Evolutionary conservation across 139 green algal species (phyloP).

Genomic region (Auxenochlorella protothecoides): DNA sequence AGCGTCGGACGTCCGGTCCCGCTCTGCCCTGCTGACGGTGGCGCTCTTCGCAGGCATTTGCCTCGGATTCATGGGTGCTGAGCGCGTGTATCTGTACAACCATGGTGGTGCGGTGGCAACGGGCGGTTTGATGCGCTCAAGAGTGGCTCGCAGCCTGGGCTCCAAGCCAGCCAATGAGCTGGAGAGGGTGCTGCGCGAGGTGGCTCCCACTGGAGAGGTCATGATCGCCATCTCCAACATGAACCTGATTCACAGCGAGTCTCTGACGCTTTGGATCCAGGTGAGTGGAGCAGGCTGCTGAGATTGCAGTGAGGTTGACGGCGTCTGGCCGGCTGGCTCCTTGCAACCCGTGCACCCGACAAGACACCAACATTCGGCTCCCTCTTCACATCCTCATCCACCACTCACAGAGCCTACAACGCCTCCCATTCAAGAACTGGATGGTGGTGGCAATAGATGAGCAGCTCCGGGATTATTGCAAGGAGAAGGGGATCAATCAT

Average conservation of each 20-base stretch:
- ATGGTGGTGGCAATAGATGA: constrained; percentile 86
- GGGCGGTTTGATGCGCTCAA: background rate
- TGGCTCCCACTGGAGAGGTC: constrained; percentile 73
- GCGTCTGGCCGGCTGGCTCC: too few species aligned
- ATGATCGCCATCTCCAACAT: constrained; percentile 85
- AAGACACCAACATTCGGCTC: too few species aligned
- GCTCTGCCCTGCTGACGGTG: constrained; percentile 24
- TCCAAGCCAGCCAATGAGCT: constrained; percentile 31
- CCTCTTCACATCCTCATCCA: too few species aligned
- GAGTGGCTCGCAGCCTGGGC: background rate
- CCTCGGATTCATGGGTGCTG: constrained; percentile 45
- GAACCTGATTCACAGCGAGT: constrained; percentile 49
- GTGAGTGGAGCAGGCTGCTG: constrained; percentile 7
- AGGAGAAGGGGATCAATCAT: constrained; percentile 20
- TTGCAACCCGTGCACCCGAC: too few species aligned
- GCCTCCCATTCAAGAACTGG: constrained; percentile 60
- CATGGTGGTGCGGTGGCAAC: constrained; percentile 3
- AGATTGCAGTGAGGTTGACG: too few species aligned
- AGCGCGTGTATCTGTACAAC: constrained; percentile 44
- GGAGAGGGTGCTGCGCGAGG: constrained; percentile 35
- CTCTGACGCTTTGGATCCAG: constrained; percentile 57
- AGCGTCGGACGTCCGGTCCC: constrained; percentile 6
- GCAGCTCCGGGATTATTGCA: constrained; percentile 36
- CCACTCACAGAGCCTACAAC: constrained; percentile 10
- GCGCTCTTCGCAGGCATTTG: constrained; percentile 52